Conservation (phyloP, 768 basidiomycete genomes). For the Lentinula aciculospora region DNA sequence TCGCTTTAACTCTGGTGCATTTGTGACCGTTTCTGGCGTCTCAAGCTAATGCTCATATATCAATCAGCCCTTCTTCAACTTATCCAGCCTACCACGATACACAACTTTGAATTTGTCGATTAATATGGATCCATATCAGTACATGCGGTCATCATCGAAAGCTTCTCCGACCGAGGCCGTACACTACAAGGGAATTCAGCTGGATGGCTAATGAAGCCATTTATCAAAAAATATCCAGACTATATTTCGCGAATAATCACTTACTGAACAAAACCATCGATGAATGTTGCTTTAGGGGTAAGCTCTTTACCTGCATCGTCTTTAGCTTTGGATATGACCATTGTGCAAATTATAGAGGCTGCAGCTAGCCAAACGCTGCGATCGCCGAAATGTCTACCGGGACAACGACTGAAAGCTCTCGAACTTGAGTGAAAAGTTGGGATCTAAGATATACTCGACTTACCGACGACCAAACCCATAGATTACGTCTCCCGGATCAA, state of each 20-base stretch:
- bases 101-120: too few relatives aligned
- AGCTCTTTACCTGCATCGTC: slow-evolving; percentile 39
- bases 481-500: slow-evolving; percentile 41
- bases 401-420: slow-evolving; percentile 39
- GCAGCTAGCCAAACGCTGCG: slow-evolving; percentile 39
- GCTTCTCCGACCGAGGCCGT: slow-evolving; percentile 25
- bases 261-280: slow-evolving; percentile 44
- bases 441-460: slow-evolving; percentile 9
- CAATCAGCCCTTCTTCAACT: too few relatives aligned
- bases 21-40: too few relatives aligned
- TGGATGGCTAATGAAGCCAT: slow-evolving; percentile 36
- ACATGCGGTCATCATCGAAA: not conserved
- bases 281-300: slow-evolving; percentile 31
- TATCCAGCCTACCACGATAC: too few relatives aligned
- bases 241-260: too few relatives aligned
- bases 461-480: slow-evolving; percentile 58
- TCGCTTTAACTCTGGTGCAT: too few relatives aligned
- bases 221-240: not conserved
- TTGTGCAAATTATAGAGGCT: slow-evolving; percentile 36
- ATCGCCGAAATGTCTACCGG: slow-evolving; percentile 50
- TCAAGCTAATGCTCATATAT: too few relatives aligned
- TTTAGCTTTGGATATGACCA: slow-evolving; percentile 35
- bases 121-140: too few relatives aligned
- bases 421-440: not conserved
- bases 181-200: slow-evolving; percentile 44